These are phyloP conservation scores for Begonia peltatifolia DNA, from an alignment of 306 rosid genomes.

Conservation along the genomic window DNA sequence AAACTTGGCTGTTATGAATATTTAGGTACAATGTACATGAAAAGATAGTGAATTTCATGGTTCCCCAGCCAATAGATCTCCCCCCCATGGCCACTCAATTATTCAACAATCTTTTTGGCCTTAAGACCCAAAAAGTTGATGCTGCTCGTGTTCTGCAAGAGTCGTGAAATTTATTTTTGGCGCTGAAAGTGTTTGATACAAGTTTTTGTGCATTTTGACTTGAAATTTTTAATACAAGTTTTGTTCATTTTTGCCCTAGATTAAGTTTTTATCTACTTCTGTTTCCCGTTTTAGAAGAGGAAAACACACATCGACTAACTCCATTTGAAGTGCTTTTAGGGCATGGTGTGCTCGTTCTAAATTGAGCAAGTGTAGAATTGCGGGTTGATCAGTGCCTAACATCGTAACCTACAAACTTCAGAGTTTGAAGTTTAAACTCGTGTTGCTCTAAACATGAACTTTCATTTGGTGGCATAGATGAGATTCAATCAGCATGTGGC, in stretches of 20 bases:
- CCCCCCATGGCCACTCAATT: conserved; percentile 48
- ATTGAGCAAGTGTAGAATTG: conserved; percentile 87
- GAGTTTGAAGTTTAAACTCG: too few relatives aligned
- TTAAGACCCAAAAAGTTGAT: conserved; percentile 30
- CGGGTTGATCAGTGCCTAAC: conserved; percentile 88
- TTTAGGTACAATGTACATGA: conserved; percentile 73
- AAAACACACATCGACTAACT: conserved; percentile 84
- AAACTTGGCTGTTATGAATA: not conserved
- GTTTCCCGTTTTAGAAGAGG: conserved; percentile 26
- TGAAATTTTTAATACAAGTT: too few relatives aligned
- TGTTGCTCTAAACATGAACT: too few relatives aligned
- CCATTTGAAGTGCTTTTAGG: conserved; percentile 83
- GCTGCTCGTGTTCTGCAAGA: not conserved
- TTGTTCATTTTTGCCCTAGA: too few relatives aligned
- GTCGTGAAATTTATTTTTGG: too few relatives aligned
- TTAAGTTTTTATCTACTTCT: too few relatives aligned
- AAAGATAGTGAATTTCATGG: conserved; percentile 73
- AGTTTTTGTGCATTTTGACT: too few relatives aligned
- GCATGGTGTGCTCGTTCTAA: conserved; percentile 80
- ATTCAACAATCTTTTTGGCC: conserved; percentile 57
- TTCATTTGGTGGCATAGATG: too few relatives aligned
- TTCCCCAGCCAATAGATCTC: conserved; percentile 34
- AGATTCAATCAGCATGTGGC: too few relatives aligned
- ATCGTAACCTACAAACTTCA: conserved; percentile 50
- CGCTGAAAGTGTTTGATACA: too few relatives aligned